A percentile compares a stretch with the other conserved stretches of the same genome.
Conservation (phyloP, 257 asterid species). For the Cordia subcordata region DNA sequence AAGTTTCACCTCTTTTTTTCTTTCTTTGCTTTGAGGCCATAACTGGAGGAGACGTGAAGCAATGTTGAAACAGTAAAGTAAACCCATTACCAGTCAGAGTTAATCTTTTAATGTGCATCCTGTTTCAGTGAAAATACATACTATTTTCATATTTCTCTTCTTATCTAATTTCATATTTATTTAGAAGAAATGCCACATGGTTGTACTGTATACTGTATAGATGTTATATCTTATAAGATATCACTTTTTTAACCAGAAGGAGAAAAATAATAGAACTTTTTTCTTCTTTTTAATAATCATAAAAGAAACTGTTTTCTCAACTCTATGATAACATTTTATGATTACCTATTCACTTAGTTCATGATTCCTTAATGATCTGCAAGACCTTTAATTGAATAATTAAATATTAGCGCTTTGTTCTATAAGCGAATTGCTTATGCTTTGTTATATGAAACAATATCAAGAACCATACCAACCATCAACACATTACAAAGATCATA, state of each 20-base stretch:
- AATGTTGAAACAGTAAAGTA: slow-evolving; percentile 91
- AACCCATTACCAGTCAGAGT: slow-evolving; percentile 38
- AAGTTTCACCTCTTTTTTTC: slow-evolving; percentile 77
- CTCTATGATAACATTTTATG: too few species aligned
- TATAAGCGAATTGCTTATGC: too few species aligned
- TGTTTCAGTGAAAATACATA: neutral
- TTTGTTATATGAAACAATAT: too few species aligned
- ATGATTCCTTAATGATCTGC: too few species aligned
- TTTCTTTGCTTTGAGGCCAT: slow-evolving; percentile 76
- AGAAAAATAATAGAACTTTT: slow-evolving; percentile 18
- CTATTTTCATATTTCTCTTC: neutral
- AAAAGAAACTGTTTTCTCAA: too few species aligned
- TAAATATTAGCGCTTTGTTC: too few species aligned
- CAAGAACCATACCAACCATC: too few species aligned
- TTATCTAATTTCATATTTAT: neutral
- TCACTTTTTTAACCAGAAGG: slow-evolving; percentile 57
- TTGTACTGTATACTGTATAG: neutral
- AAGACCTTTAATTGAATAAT: too few species aligned
- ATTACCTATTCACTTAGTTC: too few species aligned
- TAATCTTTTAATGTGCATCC: neutral
- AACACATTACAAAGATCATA: too few species aligned
- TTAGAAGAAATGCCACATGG: neutral
- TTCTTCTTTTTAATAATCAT: too few species aligned
- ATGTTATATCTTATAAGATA: neutral
- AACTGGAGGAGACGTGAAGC: slow-evolving; percentile 77